phyloP scores from a whole-genome alignment of 345 rosid genomes.

The Salix caprea region DNA sequence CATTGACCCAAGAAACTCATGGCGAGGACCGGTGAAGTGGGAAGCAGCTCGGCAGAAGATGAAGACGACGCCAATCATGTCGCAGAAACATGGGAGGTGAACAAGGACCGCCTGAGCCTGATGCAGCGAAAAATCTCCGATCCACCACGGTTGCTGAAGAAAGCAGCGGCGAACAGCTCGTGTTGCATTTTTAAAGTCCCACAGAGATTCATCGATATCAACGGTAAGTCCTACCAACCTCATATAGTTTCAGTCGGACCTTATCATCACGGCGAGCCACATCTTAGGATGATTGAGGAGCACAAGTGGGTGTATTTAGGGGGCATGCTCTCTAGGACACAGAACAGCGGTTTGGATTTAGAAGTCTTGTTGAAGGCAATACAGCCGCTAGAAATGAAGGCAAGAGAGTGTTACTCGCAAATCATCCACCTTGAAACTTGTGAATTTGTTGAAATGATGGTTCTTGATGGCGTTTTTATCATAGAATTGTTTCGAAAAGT shows the following conservation, averaged over 20 bases:
- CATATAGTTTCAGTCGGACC: slow-evolving; percentile 75
- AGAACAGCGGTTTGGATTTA: slow-evolving; percentile 21
- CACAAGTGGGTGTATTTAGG: slow-evolving; percentile 80
- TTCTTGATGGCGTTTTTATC: slow-evolving; percentile 62
- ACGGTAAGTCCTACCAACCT: slow-evolving; percentile 60
- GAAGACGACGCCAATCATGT: slow-evolving; percentile 4
- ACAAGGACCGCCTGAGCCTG: slow-evolving; percentile 24
- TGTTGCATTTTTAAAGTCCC: slow-evolving; percentile 53
- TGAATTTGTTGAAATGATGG: slow-evolving; percentile 66
- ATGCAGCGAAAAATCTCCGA: slow-evolving; percentile 41
- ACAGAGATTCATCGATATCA: slow-evolving; percentile 39
- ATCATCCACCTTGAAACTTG: slow-evolving; percentile 29
- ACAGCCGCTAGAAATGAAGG: slow-evolving; percentile 37
- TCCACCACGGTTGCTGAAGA: slow-evolving; percentile 38
- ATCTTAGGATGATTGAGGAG: slow-evolving; percentile 64
- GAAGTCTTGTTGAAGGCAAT: slow-evolving; percentile 43
- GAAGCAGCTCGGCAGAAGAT: slow-evolving; percentile 5
- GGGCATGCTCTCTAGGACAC: slow-evolving; percentile 36
- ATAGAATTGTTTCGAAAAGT: slow-evolving; percentile 63
- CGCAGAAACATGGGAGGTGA: slow-evolving; percentile 26
- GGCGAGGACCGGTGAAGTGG: neutral
- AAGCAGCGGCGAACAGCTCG: slow-evolving; percentile 33
- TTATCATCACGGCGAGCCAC: slow-evolving; percentile 44
- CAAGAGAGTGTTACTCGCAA: slow-evolving; percentile 72
- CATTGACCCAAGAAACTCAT: neutral